A percentile compares a stretch with the other conserved stretches of the same genome.
These are phyloP conservation scores for Saturnispora zaruensis DNA, from an alignment of 805 yeast species.

Conservation along the genomic window DNA sequence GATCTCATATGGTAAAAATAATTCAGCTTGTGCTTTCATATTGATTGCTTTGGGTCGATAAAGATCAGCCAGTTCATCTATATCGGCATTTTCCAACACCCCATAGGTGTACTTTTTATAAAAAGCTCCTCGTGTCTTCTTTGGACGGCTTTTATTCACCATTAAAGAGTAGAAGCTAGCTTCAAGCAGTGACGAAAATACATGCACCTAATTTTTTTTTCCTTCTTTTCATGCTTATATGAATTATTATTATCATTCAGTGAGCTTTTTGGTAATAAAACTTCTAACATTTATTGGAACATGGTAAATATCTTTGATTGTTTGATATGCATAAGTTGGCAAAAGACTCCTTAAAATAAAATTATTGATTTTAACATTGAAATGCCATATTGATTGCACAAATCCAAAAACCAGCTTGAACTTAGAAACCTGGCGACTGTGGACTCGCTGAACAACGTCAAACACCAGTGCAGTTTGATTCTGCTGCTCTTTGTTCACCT, in stretches of 20 bases:
- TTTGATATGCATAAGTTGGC: not conserved
- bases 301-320: not conserved
- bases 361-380: not conserved
- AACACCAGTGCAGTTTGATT: not conserved
- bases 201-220: not conserved
- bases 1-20: constrained; percentile 42
- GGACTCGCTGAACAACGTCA: not conserved
- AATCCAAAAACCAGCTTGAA: constrained; percentile 1
- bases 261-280: not conserved
- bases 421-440: constrained; percentile 1
- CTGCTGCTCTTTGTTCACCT: constrained; percentile 1
- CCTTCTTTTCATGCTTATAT: not conserved
- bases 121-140: constrained; percentile 64
- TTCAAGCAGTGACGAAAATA: not conserved
- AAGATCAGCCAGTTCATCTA: constrained; percentile 6
- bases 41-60: constrained; percentile 9
- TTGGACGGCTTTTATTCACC: constrained; percentile 85
- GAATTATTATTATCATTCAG: not conserved
- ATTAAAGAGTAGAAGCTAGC: constrained; percentile 28
- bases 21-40: constrained; percentile 4
- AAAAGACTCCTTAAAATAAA: not conserved
- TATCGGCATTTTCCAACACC: constrained; percentile 10
- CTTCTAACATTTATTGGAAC: not conserved
- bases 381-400: not conserved
- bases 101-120: constrained; percentile 66